Base-by-base conservation (phyloP, 441 rosid genomes). In the Croton setiger region DNA sequence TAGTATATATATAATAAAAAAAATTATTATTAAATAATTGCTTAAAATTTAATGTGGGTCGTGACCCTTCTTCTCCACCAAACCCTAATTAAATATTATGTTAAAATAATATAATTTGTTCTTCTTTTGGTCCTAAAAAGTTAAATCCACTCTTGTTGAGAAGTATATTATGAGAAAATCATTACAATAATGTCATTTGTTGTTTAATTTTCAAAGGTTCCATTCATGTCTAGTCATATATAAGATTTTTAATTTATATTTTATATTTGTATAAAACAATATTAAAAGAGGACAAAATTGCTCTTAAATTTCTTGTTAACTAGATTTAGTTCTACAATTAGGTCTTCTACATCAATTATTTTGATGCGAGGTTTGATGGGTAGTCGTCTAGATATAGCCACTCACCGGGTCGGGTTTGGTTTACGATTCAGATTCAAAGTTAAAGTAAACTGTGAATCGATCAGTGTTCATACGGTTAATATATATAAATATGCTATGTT, bases 31-130 rank as follows among this genome's bases (percentile, higher is more conserved):
- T n/a, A 47, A 27, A 33, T 51, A 33, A 31, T 78, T 60, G 60
- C 78, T 78, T 76, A 64, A 68, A 56, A 66, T 61, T 66, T 47
- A 74, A 75, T 56, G 43, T 56, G 68, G 54, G 77, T 72, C 60
- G 72, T 76, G 79, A 61, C 63, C 45, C 78, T 71, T 36, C 49
- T 58, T 62, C 66, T 4, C 69, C 69, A 77, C 85, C 86, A 74
- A 80, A 81, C 76, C 74, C 67, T 45, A 5, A 17, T 3, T 69
- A 60, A 27, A 27, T 27, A 27, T 27, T 27, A 27, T 27, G 31
- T 70, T 74, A 64, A 61, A 48, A 54, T 65, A 63, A 49, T 36
- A 72, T 59, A 47, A 33, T 52, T 64, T 68, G 35, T 59, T 68
- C 58, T 62, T 43, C 57, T 21, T 76, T 76, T 72, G 85, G 82